phyloP scores from a whole-genome alignment of 768 basidiomycete genomes.

The Pholiota microspora region DNA sequence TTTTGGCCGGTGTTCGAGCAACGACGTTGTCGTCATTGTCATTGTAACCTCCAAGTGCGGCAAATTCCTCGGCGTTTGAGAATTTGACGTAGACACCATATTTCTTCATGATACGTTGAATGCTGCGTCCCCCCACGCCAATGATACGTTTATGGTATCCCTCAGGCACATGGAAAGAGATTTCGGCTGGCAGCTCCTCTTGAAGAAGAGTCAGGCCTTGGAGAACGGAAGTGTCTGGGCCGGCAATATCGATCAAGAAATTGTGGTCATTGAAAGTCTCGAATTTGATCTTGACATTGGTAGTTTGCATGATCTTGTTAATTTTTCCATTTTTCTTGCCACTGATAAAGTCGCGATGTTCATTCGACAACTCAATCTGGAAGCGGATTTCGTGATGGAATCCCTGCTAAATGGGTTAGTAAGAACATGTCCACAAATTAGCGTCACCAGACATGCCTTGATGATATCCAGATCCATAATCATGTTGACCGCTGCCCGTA shows the following conservation, averaged over 20 bases:
- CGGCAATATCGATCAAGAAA: conserved; percentile 90
- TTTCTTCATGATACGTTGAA: conserved; percentile 99
- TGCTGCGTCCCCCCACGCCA: conserved; percentile 95
- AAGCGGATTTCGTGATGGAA: conserved; percentile 98
- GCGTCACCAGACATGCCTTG: conserved; percentile 55
- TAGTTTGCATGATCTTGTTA: conserved; percentile 98
- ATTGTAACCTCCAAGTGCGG: conserved; percentile 88
- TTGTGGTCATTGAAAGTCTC: conserved; percentile 98
- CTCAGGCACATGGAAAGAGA: conserved; percentile 98
- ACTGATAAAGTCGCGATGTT: conserved; percentile 97
- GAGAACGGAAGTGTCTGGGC: conserved; percentile 79
- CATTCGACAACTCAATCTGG: conserved; percentile 96
- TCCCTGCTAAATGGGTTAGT: conserved; percentile 40
- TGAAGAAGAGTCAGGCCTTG: conserved; percentile 88
- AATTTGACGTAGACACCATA: conserved; percentile 99
- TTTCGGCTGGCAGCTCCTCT: conserved; percentile 97
- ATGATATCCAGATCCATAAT: conserved; percentile 90
- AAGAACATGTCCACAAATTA: background rate
- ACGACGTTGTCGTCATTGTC: conserved; percentile 99
- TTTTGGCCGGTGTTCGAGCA: conserved; percentile 97
- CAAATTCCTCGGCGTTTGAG: conserved; percentile 96
- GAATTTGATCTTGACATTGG: conserved; percentile 97
- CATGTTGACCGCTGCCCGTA: conserved; percentile 80
- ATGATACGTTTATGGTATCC: conserved; percentile 99
- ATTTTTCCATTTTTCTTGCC: conserved; percentile 99